Evolutionary conservation across 305 asterid genomes (phyloP), one percentile per base, ranked within the genome.

Genomic region (Euphrasia arctica): DNA sequence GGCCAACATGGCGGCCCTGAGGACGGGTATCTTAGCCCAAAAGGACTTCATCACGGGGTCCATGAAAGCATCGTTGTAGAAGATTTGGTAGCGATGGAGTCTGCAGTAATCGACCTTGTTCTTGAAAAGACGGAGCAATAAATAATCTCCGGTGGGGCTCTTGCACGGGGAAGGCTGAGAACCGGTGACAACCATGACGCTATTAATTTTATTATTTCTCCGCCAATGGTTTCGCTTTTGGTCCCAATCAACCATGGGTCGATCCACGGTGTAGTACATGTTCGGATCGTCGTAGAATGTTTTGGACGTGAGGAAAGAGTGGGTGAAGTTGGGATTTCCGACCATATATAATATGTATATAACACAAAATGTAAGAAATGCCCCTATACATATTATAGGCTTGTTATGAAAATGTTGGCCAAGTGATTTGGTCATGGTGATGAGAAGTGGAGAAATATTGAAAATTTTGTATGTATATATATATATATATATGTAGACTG

Each of bases 101-200:
- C 97, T 74, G 47, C 88, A 76, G 63, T 87, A 87, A 57, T 90
- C 97, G 1, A 85, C 95, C 65, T 90, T 90, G 70, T 90, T 90
- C 72, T 87, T 90, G 77, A 90, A 90, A 41, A 75, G 72, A 56
- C 93, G 71, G 5, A 90, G 73, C 0, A 90, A 70, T 15, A 85
- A 62, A 71, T 78, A 77, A 72, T 90, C 96, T 25, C 97, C 97
- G 1, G 3, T 2, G 0, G 85, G 86, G 66, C 72, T 81, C 42
- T 70, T 73, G 72, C 96, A 90, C 1, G 87, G 72, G 3, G 78
- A 62, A 1, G 91, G 78, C 60, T 86, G 92, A 13, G 96, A 86
- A 0, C 95, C 96, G 0, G 85, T 83, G 49, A 89, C 76, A 31
- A 89, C 67, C 0, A 89, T 80, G 5, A 89, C 68, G 0, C 86